Base-by-base conservation (phyloP, 768 basidiomycete genomes). In the Russula brevipes region DNA sequence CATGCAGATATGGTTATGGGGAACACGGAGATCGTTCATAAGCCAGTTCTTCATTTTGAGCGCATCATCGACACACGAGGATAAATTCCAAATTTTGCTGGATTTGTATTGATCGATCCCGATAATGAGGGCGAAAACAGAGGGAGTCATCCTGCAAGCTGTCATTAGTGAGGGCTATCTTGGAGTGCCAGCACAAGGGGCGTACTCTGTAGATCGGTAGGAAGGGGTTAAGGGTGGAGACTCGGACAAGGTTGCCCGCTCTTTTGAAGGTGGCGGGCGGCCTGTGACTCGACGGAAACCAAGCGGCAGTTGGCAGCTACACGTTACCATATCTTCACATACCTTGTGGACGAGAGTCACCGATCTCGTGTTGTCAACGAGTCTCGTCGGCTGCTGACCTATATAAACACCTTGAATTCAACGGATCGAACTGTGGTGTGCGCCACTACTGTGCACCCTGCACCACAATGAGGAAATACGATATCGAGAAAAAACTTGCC, bases 91-190 rank as follows among this genome's bases (percentile, higher is more conserved):
- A 33, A 87, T 81, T 39, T 67, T 68, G 45, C 70, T 69, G 9
- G 85, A 85, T 72, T 85, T 81, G 76, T 89, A 89, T 68, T 77
- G 76, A 74, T 88, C 85, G 65, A 89, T 81, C 46, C 87, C 87
- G 64, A 89, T 78, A 66, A 89, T 75, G 60, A 89, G 79, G 0
- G 85, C 85, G 66, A 86, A 89, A 46, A 86, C 73, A 19, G 80
- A 82, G 46, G 77, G 68, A 17, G 74, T 69, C 77, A 82, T 80
- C 52, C 38, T 59, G 49, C 47, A 42, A 51, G 17, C 38, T 9
- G 44, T 51, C n/a, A 39, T 50, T 57, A 54, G 33, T 42, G 12
- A 36, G 57, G 24, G 12, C 12, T 7, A 45, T 14, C 51, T 46
- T 33, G 45, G 55, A 41, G 17, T 11, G 19, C 47, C 42, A 36